Percentiles rank a stretch among this genome's conserved stretches.
Conservation (phyloP, 345 rosid genomes). For the Linum usitatissimum region DNA sequence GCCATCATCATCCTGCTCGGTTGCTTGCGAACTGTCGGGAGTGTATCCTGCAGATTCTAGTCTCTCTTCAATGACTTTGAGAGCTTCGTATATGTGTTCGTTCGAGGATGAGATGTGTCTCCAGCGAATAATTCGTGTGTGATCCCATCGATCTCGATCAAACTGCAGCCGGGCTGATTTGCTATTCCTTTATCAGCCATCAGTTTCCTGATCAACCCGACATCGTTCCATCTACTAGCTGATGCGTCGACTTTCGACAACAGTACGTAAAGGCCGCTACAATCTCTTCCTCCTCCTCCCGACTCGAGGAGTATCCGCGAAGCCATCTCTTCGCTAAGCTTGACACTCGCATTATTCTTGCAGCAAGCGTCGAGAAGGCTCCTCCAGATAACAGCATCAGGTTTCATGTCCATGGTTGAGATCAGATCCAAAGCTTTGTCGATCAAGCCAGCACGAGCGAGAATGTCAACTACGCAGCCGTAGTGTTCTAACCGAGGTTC, state of each 20-base stretch:
- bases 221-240: constrained; percentile 69
- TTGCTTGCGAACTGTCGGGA: constrained; percentile 37
- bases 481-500: constrained; percentile 68
- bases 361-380: constrained; percentile 75
- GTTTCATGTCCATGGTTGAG: constrained; percentile 54
- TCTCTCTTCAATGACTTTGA: constrained; percentile 44
- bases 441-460: constrained; percentile 63
- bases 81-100: constrained; percentile 43
- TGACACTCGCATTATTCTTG: constrained; percentile 44
- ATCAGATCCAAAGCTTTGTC: constrained; percentile 56
- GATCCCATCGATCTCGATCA: constrained; percentile 54
- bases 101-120: constrained; percentile 61
- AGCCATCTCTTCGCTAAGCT: constrained; percentile 60
- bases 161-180: constrained; percentile 85
- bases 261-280: constrained; percentile 60
- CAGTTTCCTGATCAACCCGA: constrained; percentile 51
- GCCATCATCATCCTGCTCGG: constrained; percentile 25
- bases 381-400: constrained; percentile 79
- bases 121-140: constrained; percentile 78
- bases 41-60: constrained; percentile 34
- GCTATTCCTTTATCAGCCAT: constrained; percentile 54
- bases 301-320: constrained; percentile 38
- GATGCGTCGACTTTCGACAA: constrained; percentile 67
- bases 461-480: constrained; percentile 66
- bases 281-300: constrained; percentile 14